Base-by-base conservation (phyloP, 306 rosid species). In the Amphicarpaea edgeworthii region DNA sequence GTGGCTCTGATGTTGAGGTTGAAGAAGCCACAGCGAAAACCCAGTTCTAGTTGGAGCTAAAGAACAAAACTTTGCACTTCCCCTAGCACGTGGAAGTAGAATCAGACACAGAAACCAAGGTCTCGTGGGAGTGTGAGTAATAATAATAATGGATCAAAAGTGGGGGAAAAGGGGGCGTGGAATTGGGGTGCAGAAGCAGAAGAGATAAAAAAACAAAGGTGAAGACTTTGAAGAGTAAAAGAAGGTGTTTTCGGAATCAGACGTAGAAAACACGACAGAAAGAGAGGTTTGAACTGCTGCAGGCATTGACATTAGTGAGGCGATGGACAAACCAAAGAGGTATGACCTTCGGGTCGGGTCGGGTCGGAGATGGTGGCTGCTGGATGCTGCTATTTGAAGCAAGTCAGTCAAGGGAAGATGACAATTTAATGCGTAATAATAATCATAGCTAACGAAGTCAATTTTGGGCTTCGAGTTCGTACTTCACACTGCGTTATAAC, bases 1-100 rank as follows among this genome's bases (percentile, higher is more conserved):
- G 12, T 55, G 83, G 51, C 45, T 76, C 51, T 34, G 77, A 68
- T 55, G 68, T 38, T 79, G 81, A 53, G 88, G 73, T 68, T 80
- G 86, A 79, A 77, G 73, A 50, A 71, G 70, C 38, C 78, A 83
- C n/a, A 21, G 16, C 10, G 1, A 76, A 76, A 68, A 77, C 78
- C 88, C 77, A 57, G 63, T 80, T 64, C 38, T 17, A 53, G 62
- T 43, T 50, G 61, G 59, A 79, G 54, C 37, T 51, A 74, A 69
- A 8, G 70, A 82, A 16, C 62, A 75, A 73, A 83, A 79, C 73
- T 66, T 65, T 24, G 45, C 63, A 72, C 72, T 82, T 68, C 17
- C 79, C 17, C 4, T 43, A 49, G 77, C 45, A 45, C 46, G 46
- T 64, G 53, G 80, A 50, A 75, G 67, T 57, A 41, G 47, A 84